phyloP scores from a whole-genome alignment of 257 asterid genomes.

The Leonotis leonurus region DNA sequence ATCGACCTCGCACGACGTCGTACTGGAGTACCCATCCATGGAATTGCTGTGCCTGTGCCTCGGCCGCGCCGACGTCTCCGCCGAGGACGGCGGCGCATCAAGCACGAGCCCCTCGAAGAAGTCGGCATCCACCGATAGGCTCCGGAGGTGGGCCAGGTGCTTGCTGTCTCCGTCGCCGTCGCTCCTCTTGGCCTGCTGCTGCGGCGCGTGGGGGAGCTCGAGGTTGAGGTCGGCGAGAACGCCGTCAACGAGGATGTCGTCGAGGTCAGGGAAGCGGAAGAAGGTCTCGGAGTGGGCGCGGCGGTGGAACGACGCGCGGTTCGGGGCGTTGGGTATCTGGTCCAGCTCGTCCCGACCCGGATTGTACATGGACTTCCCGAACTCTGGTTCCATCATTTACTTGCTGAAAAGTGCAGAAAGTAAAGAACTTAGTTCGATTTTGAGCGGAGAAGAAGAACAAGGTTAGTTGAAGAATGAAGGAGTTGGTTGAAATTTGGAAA shows the following conservation, averaged over 20 bases:
- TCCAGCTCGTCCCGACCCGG: conserved; percentile 49
- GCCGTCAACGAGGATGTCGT: conserved; percentile 62
- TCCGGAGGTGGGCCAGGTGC: conserved; percentile 47
- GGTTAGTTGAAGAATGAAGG: not conserved
- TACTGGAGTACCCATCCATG: conserved; percentile 66
- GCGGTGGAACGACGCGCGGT: conserved; percentile 66
- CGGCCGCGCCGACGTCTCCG: conserved; percentile 26
- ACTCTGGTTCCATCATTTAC: conserved; percentile 53
- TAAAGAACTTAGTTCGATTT: not conserved
- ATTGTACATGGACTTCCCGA: conserved; percentile 38
- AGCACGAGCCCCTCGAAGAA: conserved; percentile 70
- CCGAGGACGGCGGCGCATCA: conserved; percentile 31
- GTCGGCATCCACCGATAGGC: conserved; percentile 80
- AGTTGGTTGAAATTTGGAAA: conserved; percentile 18
- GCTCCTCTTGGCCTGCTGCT: conserved; percentile 23
- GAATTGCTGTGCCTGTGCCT: conserved; percentile 71
- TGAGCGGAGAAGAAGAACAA: not conserved
- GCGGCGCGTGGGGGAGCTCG: conserved; percentile 25
- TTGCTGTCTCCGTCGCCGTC: conserved; percentile 20
- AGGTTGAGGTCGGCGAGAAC: conserved; percentile 47
- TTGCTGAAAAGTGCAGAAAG: not conserved
- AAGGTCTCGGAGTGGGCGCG: conserved; percentile 85
- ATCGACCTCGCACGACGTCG: conserved; percentile 66
- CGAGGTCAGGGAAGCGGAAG: conserved; percentile 70
- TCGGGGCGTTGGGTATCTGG: conserved; percentile 73